Evolutionary conservation across 2,329 filamentous ascomycete genomes (phyloP), one percentile per base, ranked within the genome.

Genomic region (Macrophomina phaseolina): DNA sequence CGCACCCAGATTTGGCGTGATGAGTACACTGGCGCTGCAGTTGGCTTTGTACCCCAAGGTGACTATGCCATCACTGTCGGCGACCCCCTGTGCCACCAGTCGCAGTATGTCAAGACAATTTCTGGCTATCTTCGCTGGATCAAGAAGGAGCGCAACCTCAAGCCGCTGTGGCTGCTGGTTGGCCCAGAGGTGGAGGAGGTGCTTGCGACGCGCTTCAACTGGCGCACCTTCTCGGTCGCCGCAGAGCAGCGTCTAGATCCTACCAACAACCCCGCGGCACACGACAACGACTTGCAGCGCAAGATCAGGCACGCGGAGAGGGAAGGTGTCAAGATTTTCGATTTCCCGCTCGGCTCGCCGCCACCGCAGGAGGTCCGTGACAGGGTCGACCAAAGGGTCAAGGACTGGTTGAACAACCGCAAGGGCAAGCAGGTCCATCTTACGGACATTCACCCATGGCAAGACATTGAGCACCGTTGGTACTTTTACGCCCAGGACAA

Each of bases 1-100:
- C 89, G 93, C 6, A 97, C 94, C 77, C 86, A 92, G 74, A 89
- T 97, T 67, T 97, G 93, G 92, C 89, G 94, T 36, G 92, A 97
- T 75, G 81, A 86, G 28, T 78, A 82, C 40, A 94, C 91, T 2
- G 94, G 94, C 58, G 94, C 93, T 0, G 93, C 93, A 5, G 85
- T 97, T 40, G 91, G 93, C 11, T 97, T 92, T 74, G 91, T 95
- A 1, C 87, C 88, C 53, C 88, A 91, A 70, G 88, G 88, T 73
- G 90, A 90, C 71, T 93, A 91, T 71, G 92, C 90, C 51, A 93
- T 97, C 80, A 89, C 94, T 42, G 91, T 94, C 16, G 94, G 94
- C 65, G 90, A 97, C 71, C 94, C 94, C 2, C 87, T 97, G 0
- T 97, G 94, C 76, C 92, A 97, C 73, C 80, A 84, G 14, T 86